Conservation (phyloP, 2,329 filamentous ascomycete genomes). For the Colletotrichum tofieldiae region DNA sequence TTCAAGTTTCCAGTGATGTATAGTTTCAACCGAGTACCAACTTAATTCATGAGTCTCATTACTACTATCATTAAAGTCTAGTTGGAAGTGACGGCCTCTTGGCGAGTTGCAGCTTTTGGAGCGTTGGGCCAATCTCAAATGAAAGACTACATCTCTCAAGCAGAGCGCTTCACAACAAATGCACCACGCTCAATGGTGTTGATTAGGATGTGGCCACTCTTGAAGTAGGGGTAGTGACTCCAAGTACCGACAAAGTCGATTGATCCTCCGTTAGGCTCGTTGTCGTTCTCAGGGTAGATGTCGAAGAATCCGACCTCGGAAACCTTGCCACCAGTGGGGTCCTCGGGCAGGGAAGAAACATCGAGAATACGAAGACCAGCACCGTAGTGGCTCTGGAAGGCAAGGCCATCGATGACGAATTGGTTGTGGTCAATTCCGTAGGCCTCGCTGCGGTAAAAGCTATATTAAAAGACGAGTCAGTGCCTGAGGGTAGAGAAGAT, state of each 20-base stretch:
- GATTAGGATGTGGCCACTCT: conserved; percentile 45
- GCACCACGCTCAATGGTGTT: conserved; percentile 47
- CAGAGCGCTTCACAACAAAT: conserved; percentile 44
- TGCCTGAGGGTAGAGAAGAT: no score
- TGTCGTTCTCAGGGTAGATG: conserved; percentile 56
- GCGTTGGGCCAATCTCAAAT: no score
- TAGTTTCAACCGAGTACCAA: background rate
- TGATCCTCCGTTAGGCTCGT: conserved; percentile 41
- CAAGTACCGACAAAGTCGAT: conserved; percentile 45
- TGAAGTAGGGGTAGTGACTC: conserved; percentile 45
- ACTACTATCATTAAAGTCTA: background rate
- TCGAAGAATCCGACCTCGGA: conserved; percentile 62
- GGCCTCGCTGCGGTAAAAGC: conserved; percentile 52
- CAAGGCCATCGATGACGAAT: conserved; percentile 58
- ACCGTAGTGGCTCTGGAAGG: conserved; percentile 63
- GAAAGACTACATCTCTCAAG: background rate
- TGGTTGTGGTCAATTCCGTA: conserved; percentile 62
- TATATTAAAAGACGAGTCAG: background rate
- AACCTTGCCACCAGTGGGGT: conserved; percentile 57
- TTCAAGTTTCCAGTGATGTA: background rate
- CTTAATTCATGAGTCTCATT: background rate
- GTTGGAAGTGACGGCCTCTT: background rate
- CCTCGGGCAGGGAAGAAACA: conserved; percentile 49
- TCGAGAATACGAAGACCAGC: conserved; percentile 57
- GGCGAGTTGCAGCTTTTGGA: background rate